Conservation (phyloP, 1,284 basidiomycete species). For the Austroboletus novae-zelandiae region DNA sequence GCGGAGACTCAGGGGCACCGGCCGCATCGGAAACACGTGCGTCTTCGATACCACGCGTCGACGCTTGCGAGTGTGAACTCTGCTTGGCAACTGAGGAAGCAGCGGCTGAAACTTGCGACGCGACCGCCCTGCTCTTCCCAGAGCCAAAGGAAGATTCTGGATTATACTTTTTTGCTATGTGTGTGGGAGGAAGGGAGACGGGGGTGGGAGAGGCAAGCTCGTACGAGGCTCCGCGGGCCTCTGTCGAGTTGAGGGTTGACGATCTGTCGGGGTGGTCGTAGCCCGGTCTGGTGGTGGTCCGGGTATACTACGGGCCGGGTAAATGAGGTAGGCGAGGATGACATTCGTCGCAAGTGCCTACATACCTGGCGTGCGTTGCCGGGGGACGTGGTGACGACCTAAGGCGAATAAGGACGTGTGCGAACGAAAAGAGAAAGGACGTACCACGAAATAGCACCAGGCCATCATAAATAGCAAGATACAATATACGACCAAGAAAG, state of each 20-base stretch:
- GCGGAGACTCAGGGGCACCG: constrained; percentile 9
- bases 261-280: constrained; percentile 19
- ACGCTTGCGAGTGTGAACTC: constrained; percentile 15
- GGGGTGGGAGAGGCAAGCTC: constrained; percentile 24
- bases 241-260: constrained; percentile 18
- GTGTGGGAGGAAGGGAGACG: constrained; percentile 9
- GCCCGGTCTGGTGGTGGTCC: constrained; percentile 21
- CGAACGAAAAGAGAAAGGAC: constrained; percentile 3
- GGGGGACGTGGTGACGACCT: constrained; percentile 53
- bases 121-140: constrained; percentile 16
- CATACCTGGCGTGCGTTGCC: constrained; percentile 54
- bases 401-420: neutral
- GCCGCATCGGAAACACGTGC: constrained; percentile 11
- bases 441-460: constrained; percentile 58
- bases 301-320: constrained; percentile 20
- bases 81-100: constrained; percentile 13
- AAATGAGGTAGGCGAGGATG: neutral
- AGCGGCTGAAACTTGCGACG: constrained; percentile 9
- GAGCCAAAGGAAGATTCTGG: constrained; percentile 25
- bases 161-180: constrained; percentile 11
- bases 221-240: constrained; percentile 30
- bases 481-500: constrained; percentile 47
- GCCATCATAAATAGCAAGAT: constrained; percentile 50
- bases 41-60: constrained; percentile 18
- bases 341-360: constrained; percentile 15